phyloP scores from a whole-genome alignment of 495 filamentous ascomycete species.

The Tuber umbilicatum region DNA sequence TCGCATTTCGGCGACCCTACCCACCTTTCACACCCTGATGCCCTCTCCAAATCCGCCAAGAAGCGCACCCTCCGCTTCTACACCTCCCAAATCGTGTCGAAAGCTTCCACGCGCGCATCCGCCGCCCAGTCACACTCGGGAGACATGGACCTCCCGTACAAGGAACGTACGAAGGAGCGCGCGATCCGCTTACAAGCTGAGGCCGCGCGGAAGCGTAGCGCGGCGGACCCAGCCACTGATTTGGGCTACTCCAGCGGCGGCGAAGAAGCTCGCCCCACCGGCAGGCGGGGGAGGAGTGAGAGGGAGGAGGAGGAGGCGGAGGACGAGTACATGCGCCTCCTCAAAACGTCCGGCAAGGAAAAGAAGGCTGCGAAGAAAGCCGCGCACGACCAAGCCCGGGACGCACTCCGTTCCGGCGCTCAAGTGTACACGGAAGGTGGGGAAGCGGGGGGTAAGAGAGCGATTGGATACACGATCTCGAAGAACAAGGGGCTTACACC shows the following conservation, averaged over 20 bases:
- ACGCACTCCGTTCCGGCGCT: constrained; percentile 46
- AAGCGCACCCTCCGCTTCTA: constrained; percentile 93
- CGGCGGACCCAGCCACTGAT: constrained; percentile 51
- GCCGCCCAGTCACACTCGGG: constrained; percentile 80
- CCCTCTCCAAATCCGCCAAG: constrained; percentile 72
- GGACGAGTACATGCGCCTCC: constrained; percentile 82
- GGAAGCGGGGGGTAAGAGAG: constrained; percentile 68
- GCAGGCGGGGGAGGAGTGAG: constrained; percentile 43
- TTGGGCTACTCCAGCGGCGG: constrained; percentile 48
- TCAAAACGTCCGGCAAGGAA: constrained; percentile 59
- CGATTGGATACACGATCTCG: constrained; percentile 83
- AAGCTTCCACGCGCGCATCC: constrained; percentile 74
- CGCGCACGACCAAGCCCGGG: constrained; percentile 28
- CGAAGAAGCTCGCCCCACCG: constrained; percentile 55
- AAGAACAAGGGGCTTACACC: constrained; percentile 95
- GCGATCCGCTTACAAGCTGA: constrained; percentile 77
- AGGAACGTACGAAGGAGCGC: constrained; percentile 77
- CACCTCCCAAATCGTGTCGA: constrained; percentile 90
- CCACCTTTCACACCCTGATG: constrained; percentile 55
- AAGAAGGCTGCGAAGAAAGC: constrained; percentile 71
- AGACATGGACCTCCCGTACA: constrained; percentile 83
- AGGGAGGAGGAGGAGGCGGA: constrained; percentile 50
- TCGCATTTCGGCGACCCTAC: constrained; percentile 63
- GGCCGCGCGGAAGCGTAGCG: constrained; percentile 74
- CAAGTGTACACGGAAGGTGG: constrained; percentile 60